phyloP scores from a whole-genome alignment of 2,329 filamentous ascomycete species.

The Bretziella fagacearum region DNA sequence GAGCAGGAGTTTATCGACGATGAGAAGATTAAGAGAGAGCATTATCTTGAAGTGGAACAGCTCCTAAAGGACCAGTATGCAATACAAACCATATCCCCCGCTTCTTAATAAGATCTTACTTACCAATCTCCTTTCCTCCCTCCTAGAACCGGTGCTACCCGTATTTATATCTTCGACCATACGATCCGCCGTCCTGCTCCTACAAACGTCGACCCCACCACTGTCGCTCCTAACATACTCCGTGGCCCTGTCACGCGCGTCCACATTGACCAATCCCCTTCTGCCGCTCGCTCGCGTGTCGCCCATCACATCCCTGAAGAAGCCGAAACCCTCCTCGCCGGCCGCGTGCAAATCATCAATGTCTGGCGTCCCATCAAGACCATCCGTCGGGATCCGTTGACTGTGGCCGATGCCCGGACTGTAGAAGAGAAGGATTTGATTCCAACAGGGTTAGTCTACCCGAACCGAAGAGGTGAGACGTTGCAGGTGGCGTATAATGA shows the following conservation, averaged over 20 bases:
- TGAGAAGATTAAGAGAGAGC: constrained; percentile 39
- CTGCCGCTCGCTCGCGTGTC: constrained; percentile 28
- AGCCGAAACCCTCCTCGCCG: constrained; percentile 22
- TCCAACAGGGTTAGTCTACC: constrained; percentile 32
- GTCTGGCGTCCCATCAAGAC: constrained; percentile 31
- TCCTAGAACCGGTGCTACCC: constrained; percentile 38
- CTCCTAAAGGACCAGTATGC: constrained; percentile 38
- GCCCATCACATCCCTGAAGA: constrained; percentile 24
- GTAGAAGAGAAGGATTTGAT: constrained; percentile 36
- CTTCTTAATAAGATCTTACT: constrained; percentile 19
- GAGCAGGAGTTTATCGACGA: constrained; percentile 32
- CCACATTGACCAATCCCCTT: constrained; percentile 40
- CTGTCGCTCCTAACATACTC: constrained; percentile 20
- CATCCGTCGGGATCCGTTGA: constrained; percentile 32
- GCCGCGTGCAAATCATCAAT: constrained; percentile 38
- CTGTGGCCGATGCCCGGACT: constrained; percentile 33
- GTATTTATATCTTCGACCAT: constrained; percentile 56
- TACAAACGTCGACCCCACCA: constrained; percentile 27
- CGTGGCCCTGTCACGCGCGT: constrained; percentile 27
- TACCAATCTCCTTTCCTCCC: not conserved
- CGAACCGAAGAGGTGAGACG: constrained; percentile 32
- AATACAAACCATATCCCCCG: not conserved
- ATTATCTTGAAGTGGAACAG: constrained; percentile 56
- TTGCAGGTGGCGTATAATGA: constrained; percentile 27
- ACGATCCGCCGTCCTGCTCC: constrained; percentile 42